A percentile compares a stretch with the other conserved stretches of the same genome.
Evolutionary conservation across 1,284 basidiomycete species (phyloP).

Genomic region (Rhizoctonia solani): DNA sequence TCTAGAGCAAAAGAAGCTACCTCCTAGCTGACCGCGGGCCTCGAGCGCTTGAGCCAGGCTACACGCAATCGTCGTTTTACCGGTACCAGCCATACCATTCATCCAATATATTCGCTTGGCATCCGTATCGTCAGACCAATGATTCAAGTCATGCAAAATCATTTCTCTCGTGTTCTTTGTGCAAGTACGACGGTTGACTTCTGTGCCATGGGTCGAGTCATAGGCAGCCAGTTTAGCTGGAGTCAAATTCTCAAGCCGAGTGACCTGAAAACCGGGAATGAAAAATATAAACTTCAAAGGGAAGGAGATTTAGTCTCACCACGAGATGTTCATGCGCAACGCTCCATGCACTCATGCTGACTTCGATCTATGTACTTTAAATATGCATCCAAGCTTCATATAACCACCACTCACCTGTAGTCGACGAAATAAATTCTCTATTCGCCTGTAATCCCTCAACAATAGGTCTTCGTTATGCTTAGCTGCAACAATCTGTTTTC

Average conservation of each 20-base stretch:
- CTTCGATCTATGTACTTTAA: not conserved
- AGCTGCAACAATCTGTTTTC: too few species aligned
- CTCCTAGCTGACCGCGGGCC: slow-evolving; percentile 40
- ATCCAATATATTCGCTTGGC: slow-evolving; percentile 40
- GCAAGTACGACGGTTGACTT: not conserved
- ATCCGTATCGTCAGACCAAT: slow-evolving; percentile 30
- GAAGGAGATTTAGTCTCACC: not conserved
- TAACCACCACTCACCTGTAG: too few species aligned
- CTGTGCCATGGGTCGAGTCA: not conserved
- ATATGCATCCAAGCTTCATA: too few species aligned
- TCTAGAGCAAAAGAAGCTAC: slow-evolving; percentile 44
- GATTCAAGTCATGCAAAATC: slow-evolving; percentile 35
- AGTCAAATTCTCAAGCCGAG: not conserved
- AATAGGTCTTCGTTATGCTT: too few species aligned
- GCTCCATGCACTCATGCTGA: not conserved
- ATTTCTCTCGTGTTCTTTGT: slow-evolving; percentile 36
- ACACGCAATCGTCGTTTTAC: slow-evolving; percentile 41
- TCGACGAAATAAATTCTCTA: too few species aligned
- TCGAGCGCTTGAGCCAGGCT: slow-evolving; percentile 38
- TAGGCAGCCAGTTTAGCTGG: not conserved
- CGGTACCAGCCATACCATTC: slow-evolving; percentile 41
- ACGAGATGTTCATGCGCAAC: not conserved
- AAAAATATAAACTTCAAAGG: too few species aligned
- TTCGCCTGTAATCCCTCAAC: too few species aligned
- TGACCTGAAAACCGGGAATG: not conserved